Conservation (phyloP, 2,329 filamentous ascomycete species). For the Aureobasidium mangrovei region DNA sequence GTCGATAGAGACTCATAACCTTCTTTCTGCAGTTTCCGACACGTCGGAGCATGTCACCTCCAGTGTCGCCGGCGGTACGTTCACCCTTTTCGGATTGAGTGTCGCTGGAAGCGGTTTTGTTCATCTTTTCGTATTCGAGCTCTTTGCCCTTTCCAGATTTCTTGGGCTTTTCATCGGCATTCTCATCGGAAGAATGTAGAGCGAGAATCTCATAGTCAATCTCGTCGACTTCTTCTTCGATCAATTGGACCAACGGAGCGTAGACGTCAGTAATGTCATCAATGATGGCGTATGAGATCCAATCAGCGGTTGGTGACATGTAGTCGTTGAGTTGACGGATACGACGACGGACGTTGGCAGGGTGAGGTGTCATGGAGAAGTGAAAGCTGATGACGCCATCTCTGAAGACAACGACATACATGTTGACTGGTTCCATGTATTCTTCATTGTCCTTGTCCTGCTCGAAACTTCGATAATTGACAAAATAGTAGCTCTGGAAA, state of each 20-base stretch:
- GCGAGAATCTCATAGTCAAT: constrained; percentile 87
- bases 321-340: constrained; percentile 93
- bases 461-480: constrained; percentile 97
- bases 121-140: constrained; percentile 21
- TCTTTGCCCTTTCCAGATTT: constrained; percentile 16
- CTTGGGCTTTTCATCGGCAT: constrained; percentile 16
- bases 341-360: constrained; percentile 86
- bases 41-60: constrained; percentile 78
- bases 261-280: constrained; percentile 98
- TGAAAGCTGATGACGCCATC: constrained; percentile 95
- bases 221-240: constrained; percentile 93
- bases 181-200: constrained; percentile 53
- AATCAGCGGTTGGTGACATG: constrained; percentile 84
- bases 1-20: constrained; percentile 88
- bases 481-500: constrained; percentile 96
- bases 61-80: constrained; percentile 35
- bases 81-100: constrained; percentile 23
- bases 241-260: constrained; percentile 79
- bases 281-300: constrained; percentile 97
- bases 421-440: constrained; percentile 90
- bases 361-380: constrained; percentile 91
- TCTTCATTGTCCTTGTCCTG: constrained; percentile 84
- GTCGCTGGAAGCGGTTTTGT: constrained; percentile 21
- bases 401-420: constrained; percentile 95
- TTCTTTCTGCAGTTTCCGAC: constrained; percentile 94